These are phyloP conservation scores for Rugosomyces carneus DNA, from an alignment of 1,284 basidiomycete genomes.

Conservation along the genomic window DNA sequence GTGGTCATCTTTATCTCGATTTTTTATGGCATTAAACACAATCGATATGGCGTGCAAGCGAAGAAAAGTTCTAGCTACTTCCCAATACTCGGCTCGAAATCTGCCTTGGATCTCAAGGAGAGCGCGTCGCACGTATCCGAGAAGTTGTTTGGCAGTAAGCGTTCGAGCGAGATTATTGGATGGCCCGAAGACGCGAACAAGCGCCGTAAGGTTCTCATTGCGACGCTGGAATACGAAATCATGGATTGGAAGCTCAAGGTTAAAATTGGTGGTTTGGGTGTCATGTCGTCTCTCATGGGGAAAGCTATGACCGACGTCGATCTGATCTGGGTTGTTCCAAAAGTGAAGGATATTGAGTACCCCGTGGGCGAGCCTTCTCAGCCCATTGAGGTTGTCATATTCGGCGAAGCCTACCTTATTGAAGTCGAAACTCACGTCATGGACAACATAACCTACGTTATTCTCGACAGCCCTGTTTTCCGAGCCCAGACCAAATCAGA, in stretches of 20 bases:
- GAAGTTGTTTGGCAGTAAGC: conserved; percentile 60
- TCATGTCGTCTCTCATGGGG: conserved; percentile 95
- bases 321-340: conserved; percentile 87
- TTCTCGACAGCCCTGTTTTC: conserved; percentile 92
- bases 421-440: conserved; percentile 88
- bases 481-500: conserved; percentile 91
- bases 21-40: conserved; percentile 92
- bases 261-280: conserved; percentile 93
- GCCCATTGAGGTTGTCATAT: conserved; percentile 92
- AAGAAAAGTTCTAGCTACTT: conserved; percentile 63
- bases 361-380: conserved; percentile 85
- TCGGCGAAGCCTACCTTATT: conserved; percentile 90
- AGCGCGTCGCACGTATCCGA: conserved; percentile 44
- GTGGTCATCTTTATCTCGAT: conserved; percentile 89
- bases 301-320: conserved; percentile 96
- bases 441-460: conserved; percentile 91
- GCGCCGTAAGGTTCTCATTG: conserved; percentile 82
- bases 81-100: conserved; percentile 72
- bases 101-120: conserved; percentile 57
- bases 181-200: conserved; percentile 91
- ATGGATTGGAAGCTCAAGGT: conserved; percentile 95
- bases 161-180: conserved; percentile 67
- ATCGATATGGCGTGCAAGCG: conserved; percentile 81
- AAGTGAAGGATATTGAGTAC: conserved; percentile 90
- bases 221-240: conserved; percentile 92